A percentile compares a stretch with the other conserved stretches of the same genome.
phyloP scores from a whole-genome alignment of 179 eudicot genomes.

The Amaranthus tricolor region DNA sequence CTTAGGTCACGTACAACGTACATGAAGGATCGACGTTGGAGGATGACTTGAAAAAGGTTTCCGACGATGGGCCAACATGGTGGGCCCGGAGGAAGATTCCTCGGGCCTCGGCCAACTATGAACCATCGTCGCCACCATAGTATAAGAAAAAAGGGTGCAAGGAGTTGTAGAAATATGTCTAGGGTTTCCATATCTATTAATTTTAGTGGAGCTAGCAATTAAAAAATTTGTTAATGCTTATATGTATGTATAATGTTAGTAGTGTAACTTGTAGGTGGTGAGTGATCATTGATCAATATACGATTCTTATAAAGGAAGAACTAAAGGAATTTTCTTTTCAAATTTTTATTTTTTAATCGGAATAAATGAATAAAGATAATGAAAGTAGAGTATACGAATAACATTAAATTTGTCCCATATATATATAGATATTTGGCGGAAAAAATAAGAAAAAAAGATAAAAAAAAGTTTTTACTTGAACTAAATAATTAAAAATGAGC shows the following conservation, averaged over 20 bases:
- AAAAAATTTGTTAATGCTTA: neutral
- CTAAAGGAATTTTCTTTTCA: neutral
- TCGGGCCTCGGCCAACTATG: constrained; percentile 26
- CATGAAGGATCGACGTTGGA: constrained; percentile 69
- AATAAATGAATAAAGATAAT: too few relatives aligned
- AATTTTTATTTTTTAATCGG: too few relatives aligned
- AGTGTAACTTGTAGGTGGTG: neutral
- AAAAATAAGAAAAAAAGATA: too few relatives aligned
- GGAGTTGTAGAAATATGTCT: constrained; percentile 44
- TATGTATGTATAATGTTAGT: neutral
- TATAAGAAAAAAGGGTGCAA: constrained; percentile 39
- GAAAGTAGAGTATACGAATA: too few relatives aligned
- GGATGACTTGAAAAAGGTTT: constrained; percentile 72
- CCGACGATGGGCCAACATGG: constrained; percentile 93
- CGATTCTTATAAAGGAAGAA: neutral
- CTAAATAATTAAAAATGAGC: too few relatives aligned
- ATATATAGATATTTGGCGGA: too few relatives aligned
- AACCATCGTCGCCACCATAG: constrained; percentile 58
- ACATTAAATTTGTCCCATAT: too few relatives aligned
- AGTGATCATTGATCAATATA: neutral
- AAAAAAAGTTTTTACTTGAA: too few relatives aligned
- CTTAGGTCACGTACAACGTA: constrained; percentile 69
- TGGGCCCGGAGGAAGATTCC: constrained; percentile 86
- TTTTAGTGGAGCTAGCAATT: neutral
- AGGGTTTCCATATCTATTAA: constrained; percentile 41